Evolutionary conservation across 331 rosid species (phyloP), one percentile per base, ranked within the genome.

Genomic region (Erythrophleum ivorense): DNA sequence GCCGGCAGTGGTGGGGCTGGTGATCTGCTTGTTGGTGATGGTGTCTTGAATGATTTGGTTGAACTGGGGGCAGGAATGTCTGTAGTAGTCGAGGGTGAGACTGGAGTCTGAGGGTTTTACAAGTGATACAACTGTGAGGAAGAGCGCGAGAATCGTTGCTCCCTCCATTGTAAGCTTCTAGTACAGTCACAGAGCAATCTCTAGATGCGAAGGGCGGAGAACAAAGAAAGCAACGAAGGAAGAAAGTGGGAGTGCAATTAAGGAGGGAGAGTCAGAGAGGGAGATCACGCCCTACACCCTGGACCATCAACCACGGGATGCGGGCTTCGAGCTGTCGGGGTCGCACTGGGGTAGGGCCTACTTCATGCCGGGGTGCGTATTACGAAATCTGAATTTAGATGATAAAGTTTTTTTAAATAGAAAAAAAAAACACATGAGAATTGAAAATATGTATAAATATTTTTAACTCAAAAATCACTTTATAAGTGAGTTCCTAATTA

Each of bases 21-120:
- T 50, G 97, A 94, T 94, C 92, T 94, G 98, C 77, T 94, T 92
- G 83, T 73, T 77, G 24, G 96, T 91, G 19, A 91, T 81, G 5
- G 92, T 88, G 31, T 92, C 92, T 8, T 77, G 92, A 31, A 94
- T 82, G 84, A 89, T 94, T 36, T 91, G 75, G 64, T 13, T 10
- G 88, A 94, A 94, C 31, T 85, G 74, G 0, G 97, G 97, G 64
- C 98, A 94, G 0, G 92, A 60, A 6, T 63, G 49, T 2, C 43
- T 57, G 90, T 94, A 94, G 89, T 70, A 90, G 71, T 89, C 89
- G 1, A 76, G 16, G 52, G 87, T 82, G 73, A 94, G 92, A 31
- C 67, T 40, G 7, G 89, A 83, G 3, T 75, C 49, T 1, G 80
- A 76, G 0, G 80, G 34, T 21, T 33, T 48, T 12, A 82, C 49